These are phyloP conservation scores for Metarhizium humberi DNA, from an alignment of 2,329 filamentous ascomycete species.

Conservation along the genomic window DNA sequence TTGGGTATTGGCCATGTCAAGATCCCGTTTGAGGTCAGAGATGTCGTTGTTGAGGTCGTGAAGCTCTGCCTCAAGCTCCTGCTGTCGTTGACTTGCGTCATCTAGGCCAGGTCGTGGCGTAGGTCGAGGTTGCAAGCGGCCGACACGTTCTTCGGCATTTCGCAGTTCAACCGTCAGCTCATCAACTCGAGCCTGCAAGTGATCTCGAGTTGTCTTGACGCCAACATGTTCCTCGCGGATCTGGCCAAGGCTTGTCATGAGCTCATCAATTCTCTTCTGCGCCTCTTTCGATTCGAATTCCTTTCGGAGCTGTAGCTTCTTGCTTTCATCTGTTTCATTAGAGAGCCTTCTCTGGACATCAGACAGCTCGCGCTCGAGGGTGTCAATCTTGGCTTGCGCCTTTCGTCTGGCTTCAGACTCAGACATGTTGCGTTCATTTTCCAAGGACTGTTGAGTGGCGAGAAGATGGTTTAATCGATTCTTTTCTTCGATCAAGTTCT, in stretches of 20 bases:
- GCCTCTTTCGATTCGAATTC: constrained; percentile 84
- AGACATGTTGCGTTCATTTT: constrained; percentile 82
- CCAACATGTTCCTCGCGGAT: constrained; percentile 80
- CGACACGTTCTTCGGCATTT: constrained; percentile 79
- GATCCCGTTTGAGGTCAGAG: constrained; percentile 75
- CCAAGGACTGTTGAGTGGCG: constrained; percentile 74
- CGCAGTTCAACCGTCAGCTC: constrained; percentile 82
- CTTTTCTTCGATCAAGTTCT: constrained; percentile 74
- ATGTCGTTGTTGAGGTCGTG: constrained; percentile 80
- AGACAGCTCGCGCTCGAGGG: constrained; percentile 68
- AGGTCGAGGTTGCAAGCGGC: constrained; percentile 71
- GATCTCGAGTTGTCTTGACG: constrained; percentile 79
- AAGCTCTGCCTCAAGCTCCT: constrained; percentile 48
- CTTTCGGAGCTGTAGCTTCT: constrained; percentile 73
- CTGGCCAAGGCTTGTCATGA: constrained; percentile 69
- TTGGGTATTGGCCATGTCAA: constrained; percentile 72
- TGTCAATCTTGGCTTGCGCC: constrained; percentile 68
- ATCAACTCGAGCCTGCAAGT: constrained; percentile 79
- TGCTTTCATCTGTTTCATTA: constrained; percentile 73
- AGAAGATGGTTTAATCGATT: constrained; percentile 74
- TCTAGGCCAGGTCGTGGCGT: constrained; percentile 47
- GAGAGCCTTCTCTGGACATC: constrained; percentile 74
- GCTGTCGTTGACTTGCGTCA: constrained; percentile 36
- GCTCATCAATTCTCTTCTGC: constrained; percentile 86
- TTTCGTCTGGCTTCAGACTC: constrained; percentile 77